phyloP scores from a whole-genome alignment of 2,329 filamentous ascomycete genomes.

The Cryphonectria parasitica region DNA sequence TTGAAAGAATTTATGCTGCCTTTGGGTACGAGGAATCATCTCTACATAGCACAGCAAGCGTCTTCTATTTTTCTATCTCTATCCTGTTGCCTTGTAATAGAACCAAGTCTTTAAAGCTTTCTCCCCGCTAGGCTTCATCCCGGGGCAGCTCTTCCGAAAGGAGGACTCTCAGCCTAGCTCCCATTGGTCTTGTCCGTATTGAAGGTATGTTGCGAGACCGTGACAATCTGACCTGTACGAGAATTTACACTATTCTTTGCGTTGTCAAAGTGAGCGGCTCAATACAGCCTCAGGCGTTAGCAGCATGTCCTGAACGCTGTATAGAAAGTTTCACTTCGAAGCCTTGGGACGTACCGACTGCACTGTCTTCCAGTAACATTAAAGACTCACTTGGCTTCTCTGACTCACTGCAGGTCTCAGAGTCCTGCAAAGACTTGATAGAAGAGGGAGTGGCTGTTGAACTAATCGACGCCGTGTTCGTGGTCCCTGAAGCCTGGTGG shows the following conservation, averaged over 20 bases:
- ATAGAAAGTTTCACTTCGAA: neutral
- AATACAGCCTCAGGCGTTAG: neutral
- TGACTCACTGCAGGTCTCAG: slow-evolving; percentile 16
- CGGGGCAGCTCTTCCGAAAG: neutral
- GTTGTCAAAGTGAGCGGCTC: slow-evolving; percentile 9
- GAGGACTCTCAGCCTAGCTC: neutral
- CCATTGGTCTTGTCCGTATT: neutral
- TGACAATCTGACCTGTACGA: slow-evolving; percentile 25
- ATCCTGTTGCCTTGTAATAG: neutral
- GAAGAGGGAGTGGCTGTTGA: slow-evolving; percentile 21
- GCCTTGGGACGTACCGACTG: neutral
- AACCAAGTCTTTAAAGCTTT: neutral
- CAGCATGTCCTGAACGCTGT: neutral
- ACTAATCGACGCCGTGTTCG: slow-evolving; percentile 14
- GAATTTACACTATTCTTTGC: slow-evolving; percentile 18
- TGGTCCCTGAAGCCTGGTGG: slow-evolving; percentile 11
- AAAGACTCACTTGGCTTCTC: slow-evolving; percentile 5
- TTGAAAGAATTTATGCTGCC: neutral
- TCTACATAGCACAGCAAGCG: neutral
- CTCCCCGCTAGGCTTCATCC: neutral
- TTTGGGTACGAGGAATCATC: neutral
- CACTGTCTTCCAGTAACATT: neutral
- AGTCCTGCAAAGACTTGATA: slow-evolving; percentile 13
- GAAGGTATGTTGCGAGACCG: slow-evolving; percentile 17
- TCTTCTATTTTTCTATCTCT: neutral